Base-by-base conservation (phyloP, 768 basidiomycete species). In the Tremella yokohamensis region DNA sequence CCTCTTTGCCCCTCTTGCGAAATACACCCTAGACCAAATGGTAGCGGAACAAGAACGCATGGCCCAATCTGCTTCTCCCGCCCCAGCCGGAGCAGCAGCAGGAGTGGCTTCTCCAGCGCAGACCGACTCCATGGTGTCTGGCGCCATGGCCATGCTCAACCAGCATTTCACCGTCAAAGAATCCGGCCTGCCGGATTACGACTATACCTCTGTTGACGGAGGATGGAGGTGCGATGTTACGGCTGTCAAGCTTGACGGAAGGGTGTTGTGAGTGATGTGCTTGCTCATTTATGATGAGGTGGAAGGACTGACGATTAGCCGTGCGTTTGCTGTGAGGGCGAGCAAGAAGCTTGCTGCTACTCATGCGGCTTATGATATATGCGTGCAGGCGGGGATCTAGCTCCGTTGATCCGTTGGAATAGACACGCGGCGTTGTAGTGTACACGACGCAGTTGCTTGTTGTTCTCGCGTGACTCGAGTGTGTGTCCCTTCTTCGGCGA, bases 291-390 rank as follows among this genome's bases (percentile, higher is more conserved):
- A 11, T n/a, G 37, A 45, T 40, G 45, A 29, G 16, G 49, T 12
- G 4, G 51, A 26, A 18, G 18, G 15, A 48, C 42, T 48, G 49
- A 59, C 15, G 16, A 34, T 6, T 45, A 70, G 69, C 47, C 42
- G 38, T n/a, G 63, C 57, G 7, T 59, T 65, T 52, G 68, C 70
- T 3, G 56, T 59, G 1, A 29, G 65, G 34, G 19, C 47, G 8
- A 69, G 57, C 15, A 68, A 66, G 44, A 63, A 67, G 52, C 49
- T 49, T 2, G 70, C 65, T 2, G 34, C 45, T 42, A 61, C 64
- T 6, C 52, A 65, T 20, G 67, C 70, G 16, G 70, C 70, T 7
- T 69, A 59, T 44, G 67, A 72, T 22, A 48, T 72, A 34, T 34
- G 29, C 29, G 6, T 34, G 29, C 29, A 34, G 29, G 29, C 29